Conservation (phyloP, 768 basidiomycete species). For the Austroboletus festivus region DNA sequence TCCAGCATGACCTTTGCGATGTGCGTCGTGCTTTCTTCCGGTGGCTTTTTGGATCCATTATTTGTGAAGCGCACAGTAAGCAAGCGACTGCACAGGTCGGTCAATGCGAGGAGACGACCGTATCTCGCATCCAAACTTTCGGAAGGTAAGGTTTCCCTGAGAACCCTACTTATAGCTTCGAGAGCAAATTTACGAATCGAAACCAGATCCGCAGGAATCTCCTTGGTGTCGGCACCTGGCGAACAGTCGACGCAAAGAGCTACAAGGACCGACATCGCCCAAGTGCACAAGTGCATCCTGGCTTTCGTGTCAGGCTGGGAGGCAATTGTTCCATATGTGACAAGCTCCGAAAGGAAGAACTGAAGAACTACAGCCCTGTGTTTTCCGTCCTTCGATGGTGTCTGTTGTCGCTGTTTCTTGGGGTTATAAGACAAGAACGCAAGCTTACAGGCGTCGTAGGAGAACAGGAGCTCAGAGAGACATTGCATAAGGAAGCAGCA, state of each 20-base stretch:
- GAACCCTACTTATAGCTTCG: slow-evolving; percentile 80
- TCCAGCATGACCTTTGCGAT: slow-evolving; percentile 98
- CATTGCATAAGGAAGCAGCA: slow-evolving; percentile 87
- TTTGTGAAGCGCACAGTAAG: slow-evolving; percentile 74
- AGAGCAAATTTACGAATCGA: slow-evolving; percentile 90
- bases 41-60: slow-evolving; percentile 45
- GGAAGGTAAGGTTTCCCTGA: slow-evolving; percentile 69
- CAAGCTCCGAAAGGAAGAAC: slow-evolving; percentile 79
- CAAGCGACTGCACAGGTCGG: slow-evolving; percentile 84
- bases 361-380: slow-evolving; percentile 65
- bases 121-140: slow-evolving; percentile 75
- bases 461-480: slow-evolving; percentile 88
- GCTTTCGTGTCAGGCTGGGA: slow-evolving; percentile 55
- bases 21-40: slow-evolving; percentile 78
- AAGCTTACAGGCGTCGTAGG: slow-evolving; percentile 87
- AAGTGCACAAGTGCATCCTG: slow-evolving; percentile 67
- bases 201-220: slow-evolving; percentile 73
- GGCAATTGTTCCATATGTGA: slow-evolving; percentile 72
- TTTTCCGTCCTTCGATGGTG: slow-evolving; percentile 68
- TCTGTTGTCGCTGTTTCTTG: slow-evolving; percentile 52
- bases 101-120: slow-evolving; percentile 81
- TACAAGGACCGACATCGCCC: slow-evolving; percentile 87
- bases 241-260: slow-evolving; percentile 90
- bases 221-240: slow-evolving; percentile 64
- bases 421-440: slow-evolving; percentile 79